Percentiles rank a stretch among this genome's conserved stretches.
These are phyloP conservation scores for Beauveria brongniartii DNA, from an alignment of 2,329 filamentous ascomycete genomes.

Conservation along the genomic window DNA sequence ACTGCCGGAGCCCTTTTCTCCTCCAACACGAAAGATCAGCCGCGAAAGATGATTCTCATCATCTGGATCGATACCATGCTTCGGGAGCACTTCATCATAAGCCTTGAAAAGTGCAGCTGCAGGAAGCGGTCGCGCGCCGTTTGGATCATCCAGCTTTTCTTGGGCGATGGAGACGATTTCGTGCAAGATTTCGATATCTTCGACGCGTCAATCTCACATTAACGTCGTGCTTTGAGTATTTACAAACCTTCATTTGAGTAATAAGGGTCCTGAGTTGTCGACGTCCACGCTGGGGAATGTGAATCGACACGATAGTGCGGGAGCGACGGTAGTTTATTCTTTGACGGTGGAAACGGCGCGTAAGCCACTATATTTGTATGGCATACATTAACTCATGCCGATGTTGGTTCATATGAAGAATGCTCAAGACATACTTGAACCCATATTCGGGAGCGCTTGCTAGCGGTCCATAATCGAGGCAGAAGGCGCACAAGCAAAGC, in stretches of 20 bases:
- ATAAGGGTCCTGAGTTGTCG: conserved; percentile 28
- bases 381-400: not conserved
- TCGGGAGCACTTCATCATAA: conserved; percentile 67
- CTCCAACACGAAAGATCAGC: conserved; percentile 72
- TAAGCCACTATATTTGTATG: conserved; percentile 10
- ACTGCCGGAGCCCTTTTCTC: conserved; percentile 46
- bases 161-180: conserved; percentile 68
- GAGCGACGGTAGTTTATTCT: not conserved
- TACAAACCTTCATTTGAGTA: conserved; percentile 54
- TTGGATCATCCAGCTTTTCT: conserved; percentile 47
- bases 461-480: conserved; percentile 27
- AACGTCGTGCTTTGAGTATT: not conserved
- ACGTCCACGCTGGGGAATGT: conserved; percentile 4
- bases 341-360: conserved; percentile 3
- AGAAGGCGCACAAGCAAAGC: conserved; percentile 1
- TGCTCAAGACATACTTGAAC: conserved; percentile 20
- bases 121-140: conserved; percentile 56
- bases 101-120: conserved; percentile 74
- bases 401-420: not conserved
- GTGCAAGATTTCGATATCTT: conserved; percentile 69
- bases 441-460: conserved; percentile 17
- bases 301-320: not conserved
- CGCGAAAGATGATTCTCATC: conserved; percentile 68
- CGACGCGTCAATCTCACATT: not conserved
- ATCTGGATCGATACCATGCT: conserved; percentile 62